Conservation (phyloP, 345 rosid species). For the Kernera saxatilis region DNA sequence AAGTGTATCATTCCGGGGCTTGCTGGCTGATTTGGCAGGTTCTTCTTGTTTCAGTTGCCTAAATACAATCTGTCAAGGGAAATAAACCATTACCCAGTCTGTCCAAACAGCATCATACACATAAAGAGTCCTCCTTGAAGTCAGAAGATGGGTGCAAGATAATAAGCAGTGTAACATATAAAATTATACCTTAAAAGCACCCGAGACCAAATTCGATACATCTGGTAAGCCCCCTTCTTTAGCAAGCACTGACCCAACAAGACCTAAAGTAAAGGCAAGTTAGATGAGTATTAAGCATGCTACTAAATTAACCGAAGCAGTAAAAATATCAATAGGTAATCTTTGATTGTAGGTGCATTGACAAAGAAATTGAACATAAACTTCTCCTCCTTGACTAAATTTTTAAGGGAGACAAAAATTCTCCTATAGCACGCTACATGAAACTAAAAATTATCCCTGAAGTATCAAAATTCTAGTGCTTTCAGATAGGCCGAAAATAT, state of each 20-base stretch:
- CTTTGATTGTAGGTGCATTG: background rate
- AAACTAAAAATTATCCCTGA: background rate
- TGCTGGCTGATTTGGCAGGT: constrained; percentile 44
- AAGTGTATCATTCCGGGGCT: constrained; percentile 58
- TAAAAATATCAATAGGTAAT: background rate
- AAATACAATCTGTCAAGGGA: constrained; percentile 42
- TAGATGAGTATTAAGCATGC: background rate
- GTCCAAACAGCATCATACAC: background rate
- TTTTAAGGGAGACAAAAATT: background rate
- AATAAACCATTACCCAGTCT: constrained; percentile 6
- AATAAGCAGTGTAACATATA: background rate
- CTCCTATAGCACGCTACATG: background rate
- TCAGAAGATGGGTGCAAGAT: background rate
- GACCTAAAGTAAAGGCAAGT: constrained; percentile 39
- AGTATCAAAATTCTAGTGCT: background rate
- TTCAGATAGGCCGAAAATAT: background rate
- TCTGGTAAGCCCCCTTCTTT: constrained; percentile 55
- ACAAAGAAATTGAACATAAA: background rate
- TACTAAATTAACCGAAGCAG: background rate
- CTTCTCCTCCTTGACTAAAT: background rate
- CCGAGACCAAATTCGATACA: constrained; percentile 55
- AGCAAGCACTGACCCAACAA: constrained; percentile 79
- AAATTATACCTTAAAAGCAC: constrained; percentile 65
- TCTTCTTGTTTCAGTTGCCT: constrained; percentile 57
- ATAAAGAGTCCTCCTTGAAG: background rate